These are phyloP conservation scores for Cladosporium sp. DNA, from an alignment of 2,329 filamentous ascomycete species.

Conservation along the genomic window DNA sequence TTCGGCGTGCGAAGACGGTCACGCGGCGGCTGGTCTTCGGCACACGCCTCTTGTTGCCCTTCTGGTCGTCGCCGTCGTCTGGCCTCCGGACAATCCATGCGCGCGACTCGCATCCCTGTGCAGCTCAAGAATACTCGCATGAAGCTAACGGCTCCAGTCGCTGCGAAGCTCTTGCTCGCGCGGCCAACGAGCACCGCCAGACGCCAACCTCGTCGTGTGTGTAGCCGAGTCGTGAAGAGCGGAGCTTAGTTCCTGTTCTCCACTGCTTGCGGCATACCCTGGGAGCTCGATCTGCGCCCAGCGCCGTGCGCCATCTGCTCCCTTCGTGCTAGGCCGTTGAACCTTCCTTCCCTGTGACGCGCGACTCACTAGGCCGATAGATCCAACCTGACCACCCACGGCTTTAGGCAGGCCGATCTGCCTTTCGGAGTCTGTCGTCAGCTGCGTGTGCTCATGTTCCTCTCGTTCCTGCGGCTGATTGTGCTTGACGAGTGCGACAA, in stretches of 20 bases:
- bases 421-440: slow-evolving; percentile 6
- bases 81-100: background rate
- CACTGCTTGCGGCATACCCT: slow-evolving; percentile 6
- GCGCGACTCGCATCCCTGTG: slow-evolving; percentile 10
- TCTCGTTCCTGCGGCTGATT: slow-evolving; percentile 3
- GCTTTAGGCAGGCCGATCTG: slow-evolving; percentile 5
- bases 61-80: background rate
- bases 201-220: background rate
- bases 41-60: slow-evolving; percentile 2
- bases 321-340: slow-evolving; percentile 10
- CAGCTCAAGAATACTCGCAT: slow-evolving; percentile 5
- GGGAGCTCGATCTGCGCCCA: slow-evolving; percentile 4
- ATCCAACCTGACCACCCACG: slow-evolving; percentile 9
- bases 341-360: slow-evolving; percentile 14
- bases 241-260: background rate
- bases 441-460: slow-evolving; percentile 7
- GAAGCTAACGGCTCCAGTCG: slow-evolving; percentile 6
- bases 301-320: slow-evolving; percentile 6
- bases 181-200: background rate
- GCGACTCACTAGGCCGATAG: slow-evolving; percentile 1
- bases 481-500: background rate
- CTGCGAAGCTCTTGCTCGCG: background rate
- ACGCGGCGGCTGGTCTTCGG: slow-evolving; percentile 12
- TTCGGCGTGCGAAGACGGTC: slow-evolving; percentile 6
- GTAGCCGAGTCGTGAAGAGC: slow-evolving; percentile 5